A percentile compares a stretch with the other conserved stretches of the same genome.
Conservation (phyloP, 2,329 filamentous ascomycete genomes). For the Epichloe scottii region DNA sequence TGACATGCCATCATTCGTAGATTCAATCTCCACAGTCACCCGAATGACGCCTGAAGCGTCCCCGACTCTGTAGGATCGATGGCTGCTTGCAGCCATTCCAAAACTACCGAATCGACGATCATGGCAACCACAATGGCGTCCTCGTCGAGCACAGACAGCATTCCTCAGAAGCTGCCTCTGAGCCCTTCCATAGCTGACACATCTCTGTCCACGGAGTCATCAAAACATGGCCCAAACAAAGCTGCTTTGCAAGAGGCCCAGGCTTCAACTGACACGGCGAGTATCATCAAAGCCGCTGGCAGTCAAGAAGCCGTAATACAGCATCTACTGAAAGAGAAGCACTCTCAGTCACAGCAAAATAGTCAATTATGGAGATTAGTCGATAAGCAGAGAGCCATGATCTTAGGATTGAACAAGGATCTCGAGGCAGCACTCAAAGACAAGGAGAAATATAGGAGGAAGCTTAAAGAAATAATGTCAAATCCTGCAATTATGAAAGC, state of each 20-base stretch:
- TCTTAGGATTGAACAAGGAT: slow-evolving; percentile 87
- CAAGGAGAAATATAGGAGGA: slow-evolving; percentile 86
- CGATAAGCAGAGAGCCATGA: slow-evolving; percentile 91
- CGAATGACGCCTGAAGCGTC: slow-evolving; percentile 39
- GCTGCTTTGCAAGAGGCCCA: slow-evolving; percentile 44
- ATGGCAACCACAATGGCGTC: slow-evolving; percentile 35
- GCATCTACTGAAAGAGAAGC: slow-evolving; percentile 82
- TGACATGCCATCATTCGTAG: slow-evolving; percentile 10
- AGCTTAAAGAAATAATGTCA: slow-evolving; percentile 62
- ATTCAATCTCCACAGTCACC: slow-evolving; percentile 13
- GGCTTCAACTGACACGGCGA: slow-evolving; percentile 62
- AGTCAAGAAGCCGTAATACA: slow-evolving; percentile 82
- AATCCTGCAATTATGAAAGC: slow-evolving; percentile 21
- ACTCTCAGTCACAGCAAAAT: slow-evolving; percentile 79
- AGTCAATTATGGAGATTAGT: slow-evolving; percentile 88
- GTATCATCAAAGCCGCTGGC: slow-evolving; percentile 71
- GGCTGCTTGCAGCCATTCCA: slow-evolving; percentile 27
- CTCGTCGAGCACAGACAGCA: slow-evolving; percentile 24
- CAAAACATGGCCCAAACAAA: slow-evolving; percentile 36
- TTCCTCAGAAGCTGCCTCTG: slow-evolving; percentile 38
- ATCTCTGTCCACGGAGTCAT: slow-evolving; percentile 67
- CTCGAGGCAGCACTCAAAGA: slow-evolving; percentile 83
- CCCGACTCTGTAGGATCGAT: slow-evolving; percentile 32
- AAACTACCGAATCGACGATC: slow-evolving; percentile 24
- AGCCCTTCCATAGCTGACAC: slow-evolving; percentile 84